Base-by-base conservation (phyloP, 116 monocot species). In the Dioscorea cayenensis region DNA sequence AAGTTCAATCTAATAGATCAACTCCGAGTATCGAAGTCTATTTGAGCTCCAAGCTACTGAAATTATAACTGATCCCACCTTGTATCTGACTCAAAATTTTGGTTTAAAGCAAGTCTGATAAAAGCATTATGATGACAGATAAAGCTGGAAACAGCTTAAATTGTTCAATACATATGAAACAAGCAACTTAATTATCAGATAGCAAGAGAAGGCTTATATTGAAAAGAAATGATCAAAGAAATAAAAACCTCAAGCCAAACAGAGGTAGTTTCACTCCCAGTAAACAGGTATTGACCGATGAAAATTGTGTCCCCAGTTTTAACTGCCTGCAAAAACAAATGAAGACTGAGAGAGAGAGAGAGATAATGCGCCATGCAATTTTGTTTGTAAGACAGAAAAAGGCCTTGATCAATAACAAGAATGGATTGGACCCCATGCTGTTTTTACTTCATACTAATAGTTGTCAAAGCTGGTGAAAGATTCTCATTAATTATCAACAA, bases 211-310 rank as follows among this genome's bases (percentile, higher is more conserved):
- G 19, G 5, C 16, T 5, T 16, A 55, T 55, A 55, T 16, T 16
- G n/a, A 55, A 55, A 55, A 5, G 0, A n/a, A 55, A 55, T 55
- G n/a, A n/a, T n/a, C 16, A 55, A 55, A 5, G 14, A 16, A 55
- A 55, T 5, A 2, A 51, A 28, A 83, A 96, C 96, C 92, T 99
- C 99, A 25, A 99, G 85, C 99, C 91, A 94, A 75, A 85, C 91
- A 17, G 99, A 99, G 69, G 94, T 94, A 38, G 99, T 94, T 80
- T 99, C 99, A 74, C 99, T 94, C 37, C 94, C 94, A 64, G 99
- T 94, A 77, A 99, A 99, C 64, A 99, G 77, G 77, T 99, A 99
- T 72, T 99, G 94, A 49, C 99, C 99, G 52, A 99, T 84, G 65
- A 99, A 99, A 74, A 99, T 99, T 20, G 94, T 94, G 67, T 90